Conservation (phyloP, 495 filamentous ascomycete genomes). For the Penicillium ochrochloron region DNA sequence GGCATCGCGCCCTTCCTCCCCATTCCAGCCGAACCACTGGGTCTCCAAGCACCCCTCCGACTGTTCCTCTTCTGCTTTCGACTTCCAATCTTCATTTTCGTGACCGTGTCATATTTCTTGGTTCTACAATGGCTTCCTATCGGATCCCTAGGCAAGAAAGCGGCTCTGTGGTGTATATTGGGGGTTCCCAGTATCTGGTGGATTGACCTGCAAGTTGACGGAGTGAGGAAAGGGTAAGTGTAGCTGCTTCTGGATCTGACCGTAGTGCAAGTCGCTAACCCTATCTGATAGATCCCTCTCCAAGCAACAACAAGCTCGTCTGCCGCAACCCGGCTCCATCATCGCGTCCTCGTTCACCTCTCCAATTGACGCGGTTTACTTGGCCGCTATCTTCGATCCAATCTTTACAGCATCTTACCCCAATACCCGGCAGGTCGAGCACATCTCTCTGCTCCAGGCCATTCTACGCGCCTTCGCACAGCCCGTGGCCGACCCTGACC, state of each 20-base stretch:
- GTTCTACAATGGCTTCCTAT: constrained; percentile 85
- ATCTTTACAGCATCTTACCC: constrained; percentile 89
- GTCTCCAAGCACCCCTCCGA: constrained; percentile 64
- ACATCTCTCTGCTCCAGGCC: constrained; percentile 74
- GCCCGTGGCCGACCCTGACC: constrained; percentile 54
- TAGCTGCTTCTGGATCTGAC: neutral
- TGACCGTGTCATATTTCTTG: constrained; percentile 72
- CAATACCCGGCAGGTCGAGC: constrained; percentile 69
- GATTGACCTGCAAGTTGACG: constrained; percentile 95
- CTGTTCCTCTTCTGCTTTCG: constrained; percentile 79
- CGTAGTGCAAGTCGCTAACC: neutral
- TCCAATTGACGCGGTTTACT: constrained; percentile 90
- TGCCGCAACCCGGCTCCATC: constrained; percentile 76
- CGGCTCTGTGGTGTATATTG: constrained; percentile 82
- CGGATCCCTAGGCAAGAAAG: constrained; percentile 78
- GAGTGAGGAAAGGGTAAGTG: constrained; percentile 81
- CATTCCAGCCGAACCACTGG: constrained; percentile 62
- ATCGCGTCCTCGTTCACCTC: constrained; percentile 91
- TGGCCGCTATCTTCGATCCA: constrained; percentile 96
- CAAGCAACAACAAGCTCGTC: constrained; percentile 64
- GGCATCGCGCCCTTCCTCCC: constrained; percentile 97
- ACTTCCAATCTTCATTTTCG: constrained; percentile 74
- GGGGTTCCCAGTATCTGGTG: constrained; percentile 92
- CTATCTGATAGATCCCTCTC: constrained; percentile 52
- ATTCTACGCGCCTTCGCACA: constrained; percentile 72